Base-by-base conservation (phyloP, 805 yeast genomes). In the Kazachstania taianensis region DNA sequence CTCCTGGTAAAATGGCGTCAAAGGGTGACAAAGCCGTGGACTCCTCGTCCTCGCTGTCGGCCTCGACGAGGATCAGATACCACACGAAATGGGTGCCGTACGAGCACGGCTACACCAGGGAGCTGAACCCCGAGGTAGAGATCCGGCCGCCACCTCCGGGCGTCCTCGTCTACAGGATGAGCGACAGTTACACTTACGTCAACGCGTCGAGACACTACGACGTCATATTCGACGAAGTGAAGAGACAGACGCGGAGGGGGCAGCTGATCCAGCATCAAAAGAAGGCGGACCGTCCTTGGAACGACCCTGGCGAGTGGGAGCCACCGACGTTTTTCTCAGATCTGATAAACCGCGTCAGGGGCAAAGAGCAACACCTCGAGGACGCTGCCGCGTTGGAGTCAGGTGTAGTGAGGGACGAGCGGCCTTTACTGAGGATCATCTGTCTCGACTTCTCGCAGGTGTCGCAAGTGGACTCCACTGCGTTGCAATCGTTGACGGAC, bases 91-190 rank as follows among this genome's bases (percentile, higher is more conserved):
- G 89, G 89, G 78, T 81, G 18, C 86, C 92, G 31, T 57, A 73
- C 32, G 53, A 55, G 55, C 48, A 46, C 29, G 38, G 36, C 4
- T 56, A 54, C 38, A 67, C 60, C 53, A 59, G 54, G 54, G 57
- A 55, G 38, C 52, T 73, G 37, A 83, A 87, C 55, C 61, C 70
- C 4, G 70, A 68, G 12, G 57, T 86, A 13, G 53, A 65, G 1
- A 72, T 87, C 5, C 56, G 56, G 12, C 81, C 86, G 2, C 94
- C 96, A 12, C 96, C 96, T 20, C 84, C 89, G 1, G 96, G 96
- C 23, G 86, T 87, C 13, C 49, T 86, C 39, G 94, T 87, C 3
- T 87, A 78, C 65, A 73, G 92, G 49, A 81, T 92, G 28, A 63
- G 78, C 14, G 96, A 87, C 50, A 66, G 86, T 12, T 81, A 82